Conservation (phyloP, 768 basidiomycete genomes). For the Cyclocybe aegerita region DNA sequence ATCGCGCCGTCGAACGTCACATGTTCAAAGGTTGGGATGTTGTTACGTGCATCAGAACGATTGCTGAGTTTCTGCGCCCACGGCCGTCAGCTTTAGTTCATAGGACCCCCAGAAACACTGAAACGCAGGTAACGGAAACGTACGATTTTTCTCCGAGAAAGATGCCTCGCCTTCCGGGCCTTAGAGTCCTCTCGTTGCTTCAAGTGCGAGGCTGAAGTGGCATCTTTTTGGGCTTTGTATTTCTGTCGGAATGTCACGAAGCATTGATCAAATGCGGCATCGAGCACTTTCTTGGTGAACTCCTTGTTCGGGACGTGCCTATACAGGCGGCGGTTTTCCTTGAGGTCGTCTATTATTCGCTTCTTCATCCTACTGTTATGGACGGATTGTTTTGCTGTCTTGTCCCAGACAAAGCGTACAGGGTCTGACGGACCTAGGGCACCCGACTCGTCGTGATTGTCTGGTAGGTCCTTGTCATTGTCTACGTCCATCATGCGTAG, state of each 20-base stretch:
- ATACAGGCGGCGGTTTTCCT: conserved; percentile 53
- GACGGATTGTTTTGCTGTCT: conserved; percentile 71
- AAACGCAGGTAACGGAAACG: conserved; percentile 22
- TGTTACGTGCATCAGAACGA: conserved; percentile 60
- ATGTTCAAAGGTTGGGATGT: conserved; percentile 53
- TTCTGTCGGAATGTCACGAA: conserved; percentile 70
- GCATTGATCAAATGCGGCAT: conserved; percentile 66
- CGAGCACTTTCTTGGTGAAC: conserved; percentile 60
- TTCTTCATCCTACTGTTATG: conserved; percentile 75
- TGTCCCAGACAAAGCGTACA: conserved; percentile 78
- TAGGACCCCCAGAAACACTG: conserved; percentile 8
- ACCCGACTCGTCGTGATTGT: conserved; percentile 57
- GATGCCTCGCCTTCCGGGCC: conserved; percentile 58
- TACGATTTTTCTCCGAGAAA: conserved; percentile 63
- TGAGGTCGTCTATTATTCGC: conserved; percentile 60
- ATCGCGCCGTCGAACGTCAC: conserved; percentile 69
- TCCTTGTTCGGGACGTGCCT: conserved; percentile 65
- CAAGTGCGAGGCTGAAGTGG: conserved; percentile 35
- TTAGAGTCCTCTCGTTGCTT: conserved; percentile 62
- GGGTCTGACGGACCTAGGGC: conserved; percentile 46
- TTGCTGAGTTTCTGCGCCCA: conserved; percentile 61
- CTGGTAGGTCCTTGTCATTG: conserved; percentile 58
- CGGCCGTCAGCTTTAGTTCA: conserved; percentile 11
- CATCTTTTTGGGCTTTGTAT: conserved; percentile 60
- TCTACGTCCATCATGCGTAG: conserved; percentile 56